Conservation (phyloP, 2,329 filamentous ascomycete genomes). For the Hypoxylon sp. region DNA sequence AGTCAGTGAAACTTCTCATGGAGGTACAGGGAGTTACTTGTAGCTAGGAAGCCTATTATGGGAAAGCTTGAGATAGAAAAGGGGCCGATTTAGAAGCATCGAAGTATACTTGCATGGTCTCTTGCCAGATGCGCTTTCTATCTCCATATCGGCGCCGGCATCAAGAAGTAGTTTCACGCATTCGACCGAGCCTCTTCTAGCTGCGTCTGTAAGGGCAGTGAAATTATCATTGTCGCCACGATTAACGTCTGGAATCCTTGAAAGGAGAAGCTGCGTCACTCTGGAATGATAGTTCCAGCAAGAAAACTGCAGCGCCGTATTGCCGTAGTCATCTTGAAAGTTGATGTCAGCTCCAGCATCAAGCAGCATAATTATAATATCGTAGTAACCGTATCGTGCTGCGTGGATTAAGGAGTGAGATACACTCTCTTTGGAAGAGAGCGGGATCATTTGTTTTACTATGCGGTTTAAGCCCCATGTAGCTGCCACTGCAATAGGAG, state of each 20-base stretch:
- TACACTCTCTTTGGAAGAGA: slow-evolving; percentile 18
- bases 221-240: slow-evolving; percentile 12
- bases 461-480: slow-evolving; percentile 9
- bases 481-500: slow-evolving; percentile 20
- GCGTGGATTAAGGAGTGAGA: slow-evolving; percentile 17
- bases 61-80: too few species aligned
- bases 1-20: slow-evolving; percentile 1
- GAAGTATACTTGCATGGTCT: slow-evolving; percentile 17
- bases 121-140: slow-evolving; percentile 4
- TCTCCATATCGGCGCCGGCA: slow-evolving; percentile 21
- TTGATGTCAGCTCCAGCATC: slow-evolving; percentile 27
- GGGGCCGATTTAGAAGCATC: too few species aligned
- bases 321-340: slow-evolving; percentile 23
- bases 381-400: slow-evolving; percentile 24
- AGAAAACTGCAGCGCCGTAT: slow-evolving; percentile 28
- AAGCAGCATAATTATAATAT: slow-evolving; percentile 13
- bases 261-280: slow-evolving; percentile 18
- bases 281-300: slow-evolving; percentile 23
- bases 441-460: slow-evolving; percentile 17
- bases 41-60: too few species aligned
- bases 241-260: slow-evolving; percentile 18
- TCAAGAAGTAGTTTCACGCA: slow-evolving; percentile 32
- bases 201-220: slow-evolving; percentile 14
- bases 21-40: too few species aligned
- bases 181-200: slow-evolving; percentile 13